These are phyloP conservation scores for Parsonsia alboflavescens DNA, from an alignment of 257 asterid genomes.

Conservation along the genomic window DNA sequence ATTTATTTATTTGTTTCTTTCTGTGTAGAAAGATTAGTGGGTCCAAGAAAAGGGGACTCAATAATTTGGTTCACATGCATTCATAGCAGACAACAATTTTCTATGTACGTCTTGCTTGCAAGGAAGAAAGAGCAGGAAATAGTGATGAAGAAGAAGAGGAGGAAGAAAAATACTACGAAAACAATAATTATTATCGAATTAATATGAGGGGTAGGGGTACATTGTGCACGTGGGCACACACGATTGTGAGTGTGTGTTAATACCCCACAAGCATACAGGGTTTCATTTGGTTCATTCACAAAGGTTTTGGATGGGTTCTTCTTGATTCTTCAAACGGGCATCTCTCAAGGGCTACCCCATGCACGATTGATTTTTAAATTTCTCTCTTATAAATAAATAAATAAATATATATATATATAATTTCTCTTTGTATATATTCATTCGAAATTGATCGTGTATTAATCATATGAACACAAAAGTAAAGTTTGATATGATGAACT, in stretches of 20 bases:
- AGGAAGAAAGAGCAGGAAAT: background rate
- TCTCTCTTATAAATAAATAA: too few species aligned
- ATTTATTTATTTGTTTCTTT: constrained; percentile 22
- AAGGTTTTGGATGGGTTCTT: constrained; percentile 12
- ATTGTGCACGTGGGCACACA: constrained; percentile 37
- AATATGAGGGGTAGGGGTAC: constrained; percentile 13
- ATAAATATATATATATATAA: too few species aligned
- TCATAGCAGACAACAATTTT: constrained; percentile 23
- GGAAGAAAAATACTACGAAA: constrained; percentile 5
- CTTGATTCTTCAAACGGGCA: constrained; percentile 17
- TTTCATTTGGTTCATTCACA: constrained; percentile 23
- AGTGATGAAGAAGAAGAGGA: background rate
- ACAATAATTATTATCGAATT: constrained; percentile 2
- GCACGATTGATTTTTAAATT: constrained; percentile 15
- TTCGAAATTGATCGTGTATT: too few species aligned
- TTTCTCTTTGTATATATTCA: too few species aligned
- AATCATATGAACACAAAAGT: too few species aligned
- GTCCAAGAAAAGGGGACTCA: constrained; percentile 30
- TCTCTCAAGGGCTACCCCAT: background rate
- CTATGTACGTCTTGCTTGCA: constrained; percentile 7
- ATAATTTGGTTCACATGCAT: constrained; percentile 58
- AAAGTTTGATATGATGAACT: too few species aligned
- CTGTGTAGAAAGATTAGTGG: constrained; percentile 31
- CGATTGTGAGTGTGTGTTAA: constrained; percentile 24
- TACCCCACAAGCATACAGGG: constrained; percentile 27